phyloP scores from a whole-genome alignment of 2,329 filamentous ascomycete species.

The Botrytis fragariae region DNA sequence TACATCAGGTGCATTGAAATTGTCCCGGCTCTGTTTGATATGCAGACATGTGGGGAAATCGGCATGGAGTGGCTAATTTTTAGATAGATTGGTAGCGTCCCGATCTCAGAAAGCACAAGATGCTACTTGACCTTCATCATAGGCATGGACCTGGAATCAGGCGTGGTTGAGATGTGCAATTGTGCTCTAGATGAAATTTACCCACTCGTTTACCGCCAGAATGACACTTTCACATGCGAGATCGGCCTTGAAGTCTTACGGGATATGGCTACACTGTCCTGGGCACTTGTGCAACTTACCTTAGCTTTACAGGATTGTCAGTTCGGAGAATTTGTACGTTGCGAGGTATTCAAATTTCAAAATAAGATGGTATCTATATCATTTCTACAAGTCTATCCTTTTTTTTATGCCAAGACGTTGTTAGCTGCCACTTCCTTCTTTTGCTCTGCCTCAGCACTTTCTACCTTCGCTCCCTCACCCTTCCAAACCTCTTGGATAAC shows the following conservation, averaged over 20 bases:
- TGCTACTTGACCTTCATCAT: neutral
- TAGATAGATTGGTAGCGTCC: too few relatives aligned
- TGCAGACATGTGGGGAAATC: fast-evolving
- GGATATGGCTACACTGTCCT: neutral
- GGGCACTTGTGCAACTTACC: neutral
- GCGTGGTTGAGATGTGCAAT: neutral
- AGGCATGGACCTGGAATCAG: neutral
- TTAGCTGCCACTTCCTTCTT: slow-evolving; percentile 32
- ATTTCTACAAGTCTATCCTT: slow-evolving; percentile 9
- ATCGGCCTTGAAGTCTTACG: neutral
- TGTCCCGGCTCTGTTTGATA: too few relatives aligned
- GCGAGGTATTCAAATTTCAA: too few relatives aligned
- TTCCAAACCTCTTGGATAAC: slow-evolving; percentile 32
- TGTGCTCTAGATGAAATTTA: neutral
- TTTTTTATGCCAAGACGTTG: slow-evolving; percentile 32
- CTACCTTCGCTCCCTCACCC: slow-evolving; percentile 17
- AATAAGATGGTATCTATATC: neutral
- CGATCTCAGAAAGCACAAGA: neutral
- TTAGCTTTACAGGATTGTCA: too few relatives aligned
- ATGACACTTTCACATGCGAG: neutral
- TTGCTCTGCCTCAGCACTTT: slow-evolving; percentile 26
- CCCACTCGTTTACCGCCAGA: neutral
- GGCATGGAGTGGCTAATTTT: too few relatives aligned
- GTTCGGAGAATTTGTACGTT: too few relatives aligned
- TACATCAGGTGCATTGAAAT: neutral